phyloP scores from a whole-genome alignment of 768 basidiomycete genomes.

The Mycena olivaceomarginata region DNA sequence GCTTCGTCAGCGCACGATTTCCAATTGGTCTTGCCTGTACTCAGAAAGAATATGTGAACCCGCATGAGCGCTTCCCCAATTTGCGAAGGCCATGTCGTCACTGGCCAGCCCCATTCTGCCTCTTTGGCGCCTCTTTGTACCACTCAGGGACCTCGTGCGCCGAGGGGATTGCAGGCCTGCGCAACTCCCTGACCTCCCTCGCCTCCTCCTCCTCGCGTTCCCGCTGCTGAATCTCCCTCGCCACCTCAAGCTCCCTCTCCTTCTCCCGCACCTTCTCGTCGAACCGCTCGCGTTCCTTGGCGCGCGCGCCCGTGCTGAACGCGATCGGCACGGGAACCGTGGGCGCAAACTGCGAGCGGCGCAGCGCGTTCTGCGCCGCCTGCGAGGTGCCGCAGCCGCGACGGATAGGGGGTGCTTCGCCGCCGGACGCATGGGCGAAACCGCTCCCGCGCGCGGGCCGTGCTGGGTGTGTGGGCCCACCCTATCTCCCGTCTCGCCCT shows the following conservation, averaged over 20 bases:
- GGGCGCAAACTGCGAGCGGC: constrained; percentile 68
- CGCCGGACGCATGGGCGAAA: too few relatives aligned
- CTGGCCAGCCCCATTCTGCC: constrained; percentile 49
- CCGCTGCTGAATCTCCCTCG: constrained; percentile 67
- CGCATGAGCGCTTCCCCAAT: neutral
- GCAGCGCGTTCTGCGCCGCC: too few relatives aligned
- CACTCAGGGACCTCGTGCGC: constrained; percentile 86
- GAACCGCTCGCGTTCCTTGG: constrained; percentile 78
- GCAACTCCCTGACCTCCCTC: constrained; percentile 74
- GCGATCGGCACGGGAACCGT: constrained; percentile 67
- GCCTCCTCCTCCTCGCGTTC: constrained; percentile 75
- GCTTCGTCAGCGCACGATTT: too few relatives aligned
- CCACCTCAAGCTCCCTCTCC: constrained; percentile 70
- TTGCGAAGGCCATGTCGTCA: neutral
- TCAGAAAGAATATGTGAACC: neutral
- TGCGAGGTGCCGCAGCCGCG: too few relatives aligned
- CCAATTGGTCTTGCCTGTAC: too few relatives aligned
- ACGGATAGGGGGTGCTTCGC: too few relatives aligned
- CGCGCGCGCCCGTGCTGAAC: constrained; percentile 74
- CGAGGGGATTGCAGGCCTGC: constrained; percentile 78
- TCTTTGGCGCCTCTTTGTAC: constrained; percentile 84
- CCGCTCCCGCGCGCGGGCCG: too few relatives aligned
- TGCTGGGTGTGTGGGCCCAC: too few relatives aligned
- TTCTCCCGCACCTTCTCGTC: constrained; percentile 75
- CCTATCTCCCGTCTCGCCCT: too few relatives aligned